Evolutionary conservation across 306 rosid genomes (phyloP).

Genomic region (Prunus armeniaca): DNA sequence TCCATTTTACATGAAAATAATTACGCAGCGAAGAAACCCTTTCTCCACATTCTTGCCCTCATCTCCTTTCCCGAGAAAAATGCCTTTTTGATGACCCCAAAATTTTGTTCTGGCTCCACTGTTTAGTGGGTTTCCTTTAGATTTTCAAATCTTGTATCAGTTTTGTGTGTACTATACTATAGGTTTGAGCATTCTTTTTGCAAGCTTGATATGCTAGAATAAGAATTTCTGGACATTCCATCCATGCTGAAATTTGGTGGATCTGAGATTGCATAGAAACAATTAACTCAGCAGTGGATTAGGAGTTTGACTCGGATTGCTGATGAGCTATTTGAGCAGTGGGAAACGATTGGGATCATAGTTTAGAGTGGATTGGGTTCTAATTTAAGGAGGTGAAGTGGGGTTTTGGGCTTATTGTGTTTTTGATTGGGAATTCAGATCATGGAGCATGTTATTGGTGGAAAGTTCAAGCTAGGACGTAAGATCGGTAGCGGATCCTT

Average conservation of each 20-base stretch:
- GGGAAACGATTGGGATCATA: slow-evolving; percentile 16
- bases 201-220: slow-evolving; percentile 21
- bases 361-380: slow-evolving; percentile 32
- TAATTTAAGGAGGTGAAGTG: slow-evolving; percentile 28
- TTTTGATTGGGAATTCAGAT: slow-evolving; percentile 39
- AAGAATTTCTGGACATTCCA: slow-evolving; percentile 34
- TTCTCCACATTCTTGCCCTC: background rate
- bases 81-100: slow-evolving; percentile 26
- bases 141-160: slow-evolving; percentile 24
- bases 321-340: slow-evolving; percentile 25
- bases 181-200: slow-evolving; percentile 18
- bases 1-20: background rate
- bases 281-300: slow-evolving; percentile 10
- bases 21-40: slow-evolving; percentile 3
- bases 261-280: slow-evolving; percentile 47
- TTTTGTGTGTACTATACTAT: slow-evolving; percentile 9
- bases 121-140: slow-evolving; percentile 20
- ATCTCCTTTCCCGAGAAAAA: background rate
- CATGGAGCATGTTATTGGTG: slow-evolving; percentile 93
- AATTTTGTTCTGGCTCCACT: slow-evolving; percentile 29
- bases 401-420: slow-evolving; percentile 23
- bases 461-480: slow-evolving; percentile 92
- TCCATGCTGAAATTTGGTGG: slow-evolving; percentile 33
- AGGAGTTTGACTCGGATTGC: slow-evolving; percentile 25
- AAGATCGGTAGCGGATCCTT: slow-evolving; percentile 97